Percentiles rank a stretch among this genome's conserved stretches.
phyloP scores from a whole-genome alignment of 139 green algal species.

The Chlamydomonas eustigma region DNA sequence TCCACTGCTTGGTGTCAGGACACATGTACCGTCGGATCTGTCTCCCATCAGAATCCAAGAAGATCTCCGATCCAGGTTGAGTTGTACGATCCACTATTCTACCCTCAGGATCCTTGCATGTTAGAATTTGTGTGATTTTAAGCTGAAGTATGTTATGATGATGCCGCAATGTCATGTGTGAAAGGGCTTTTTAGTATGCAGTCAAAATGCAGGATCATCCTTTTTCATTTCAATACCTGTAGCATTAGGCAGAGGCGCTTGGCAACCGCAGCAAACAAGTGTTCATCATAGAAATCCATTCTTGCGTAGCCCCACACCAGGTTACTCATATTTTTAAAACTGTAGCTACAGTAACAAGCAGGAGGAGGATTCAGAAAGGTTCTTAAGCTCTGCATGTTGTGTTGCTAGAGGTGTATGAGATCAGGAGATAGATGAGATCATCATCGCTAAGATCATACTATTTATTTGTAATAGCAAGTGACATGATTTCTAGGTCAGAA shows the following conservation, averaged over 20 bases:
- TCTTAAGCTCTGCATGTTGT: no score
- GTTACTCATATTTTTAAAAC: not conserved
- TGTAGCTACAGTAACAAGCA: no score
- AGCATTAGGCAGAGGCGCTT: not conserved
- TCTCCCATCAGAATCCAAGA: not conserved
- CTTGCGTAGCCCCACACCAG: not conserved
- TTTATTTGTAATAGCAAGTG: no score
- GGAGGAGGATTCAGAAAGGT: no score
- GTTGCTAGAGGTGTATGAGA: no score
- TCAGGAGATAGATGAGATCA: no score
- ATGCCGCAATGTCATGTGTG: not conserved
- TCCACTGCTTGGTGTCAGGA: not conserved
- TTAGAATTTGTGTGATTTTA: not conserved
- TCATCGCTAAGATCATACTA: no score
- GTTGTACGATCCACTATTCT: not conserved
- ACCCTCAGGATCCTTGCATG: not conserved
- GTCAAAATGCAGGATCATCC: not conserved
- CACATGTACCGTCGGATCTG: not conserved
- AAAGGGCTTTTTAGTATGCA: not conserved
- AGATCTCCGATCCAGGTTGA: not conserved
- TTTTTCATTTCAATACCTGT: not conserved
- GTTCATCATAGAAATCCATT: not conserved
- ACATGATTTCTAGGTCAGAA: no score
- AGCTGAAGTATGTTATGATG: not conserved
- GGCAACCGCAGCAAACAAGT: not conserved